Conservation (phyloP, 1,139 yeast genomes). For the Protomyces gravidus region DNA sequence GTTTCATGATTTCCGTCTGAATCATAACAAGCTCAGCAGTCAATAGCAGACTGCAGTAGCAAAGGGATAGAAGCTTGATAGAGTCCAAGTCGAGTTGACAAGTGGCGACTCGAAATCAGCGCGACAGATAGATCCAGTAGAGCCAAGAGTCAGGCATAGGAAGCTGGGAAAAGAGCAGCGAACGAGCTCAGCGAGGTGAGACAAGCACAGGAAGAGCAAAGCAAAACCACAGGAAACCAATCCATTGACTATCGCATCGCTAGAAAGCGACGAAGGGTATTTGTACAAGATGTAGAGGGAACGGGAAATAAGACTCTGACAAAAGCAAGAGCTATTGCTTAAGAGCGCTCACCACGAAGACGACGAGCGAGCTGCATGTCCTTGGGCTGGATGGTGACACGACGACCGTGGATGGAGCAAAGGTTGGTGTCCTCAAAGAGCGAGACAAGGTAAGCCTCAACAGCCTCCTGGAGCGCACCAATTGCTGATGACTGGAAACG, state of each 20-base stretch:
- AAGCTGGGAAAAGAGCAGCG: no score
- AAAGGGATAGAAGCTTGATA: no score
- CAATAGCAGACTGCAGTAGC: no score
- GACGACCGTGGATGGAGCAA: constrained; percentile 99
- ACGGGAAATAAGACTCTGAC: background rate
- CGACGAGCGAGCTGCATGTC: constrained; percentile 99
- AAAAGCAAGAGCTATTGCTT: constrained; percentile 14
- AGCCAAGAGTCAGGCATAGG: no score
- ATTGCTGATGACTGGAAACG: constrained; percentile 98
- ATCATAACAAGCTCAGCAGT: no score
- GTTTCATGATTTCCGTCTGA: no score
- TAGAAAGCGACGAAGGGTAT: background rate
- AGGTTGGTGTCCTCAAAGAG: constrained; percentile 89
- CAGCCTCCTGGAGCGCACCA: constrained; percentile 98
- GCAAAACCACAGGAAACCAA: background rate
- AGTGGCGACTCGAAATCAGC: no score
- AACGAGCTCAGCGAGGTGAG: background rate
- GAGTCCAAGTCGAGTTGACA: no score
- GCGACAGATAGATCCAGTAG: no score
- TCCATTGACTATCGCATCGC: constrained; percentile 5
- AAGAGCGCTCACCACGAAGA: constrained; percentile 73
- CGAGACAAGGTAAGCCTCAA: constrained; percentile 91
- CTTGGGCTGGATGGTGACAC: constrained; percentile 99
- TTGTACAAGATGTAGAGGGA: constrained; percentile 1
- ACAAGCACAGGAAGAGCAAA: background rate